These are phyloP conservation scores for Aspergillus proliferans DNA, from an alignment of 2,329 filamentous ascomycete species.

Conservation along the genomic window DNA sequence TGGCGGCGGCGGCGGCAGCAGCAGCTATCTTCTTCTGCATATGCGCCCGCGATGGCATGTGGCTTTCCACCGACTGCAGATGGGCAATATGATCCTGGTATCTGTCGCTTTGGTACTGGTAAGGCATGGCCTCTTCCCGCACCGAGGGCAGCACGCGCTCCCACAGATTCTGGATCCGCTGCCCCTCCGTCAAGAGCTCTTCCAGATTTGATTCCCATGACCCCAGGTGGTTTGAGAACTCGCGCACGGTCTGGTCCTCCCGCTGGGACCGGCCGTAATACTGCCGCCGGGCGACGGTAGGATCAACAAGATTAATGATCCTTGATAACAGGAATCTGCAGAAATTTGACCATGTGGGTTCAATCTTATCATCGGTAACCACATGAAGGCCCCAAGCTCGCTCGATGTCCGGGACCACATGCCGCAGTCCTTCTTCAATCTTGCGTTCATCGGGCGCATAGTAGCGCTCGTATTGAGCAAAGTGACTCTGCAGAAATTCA, in stretches of 20 bases:
- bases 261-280: neutral
- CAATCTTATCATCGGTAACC: neutral
- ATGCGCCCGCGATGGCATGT: neutral
- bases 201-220: neutral
- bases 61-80: neutral
- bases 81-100: neutral
- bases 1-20: too few species aligned
- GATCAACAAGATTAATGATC: neutral
- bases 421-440: neutral
- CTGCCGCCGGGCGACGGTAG: neutral
- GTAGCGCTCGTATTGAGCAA: neutral
- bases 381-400: neutral
- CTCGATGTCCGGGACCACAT: neutral
- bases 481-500: neutral
- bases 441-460: neutral
- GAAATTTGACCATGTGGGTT: neutral
- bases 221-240: neutral
- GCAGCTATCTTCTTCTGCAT: neutral
- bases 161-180: neutral
- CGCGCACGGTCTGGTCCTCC: neutral
- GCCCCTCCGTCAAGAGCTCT: neutral
- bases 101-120: neutral
- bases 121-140: neutral
- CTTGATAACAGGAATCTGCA: neutral
- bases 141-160: neutral